A percentile compares a stretch with the other conserved stretches of the same genome.
Conservation (phyloP, 768 basidiomycete species). For the Naganishia kalamii region DNA sequence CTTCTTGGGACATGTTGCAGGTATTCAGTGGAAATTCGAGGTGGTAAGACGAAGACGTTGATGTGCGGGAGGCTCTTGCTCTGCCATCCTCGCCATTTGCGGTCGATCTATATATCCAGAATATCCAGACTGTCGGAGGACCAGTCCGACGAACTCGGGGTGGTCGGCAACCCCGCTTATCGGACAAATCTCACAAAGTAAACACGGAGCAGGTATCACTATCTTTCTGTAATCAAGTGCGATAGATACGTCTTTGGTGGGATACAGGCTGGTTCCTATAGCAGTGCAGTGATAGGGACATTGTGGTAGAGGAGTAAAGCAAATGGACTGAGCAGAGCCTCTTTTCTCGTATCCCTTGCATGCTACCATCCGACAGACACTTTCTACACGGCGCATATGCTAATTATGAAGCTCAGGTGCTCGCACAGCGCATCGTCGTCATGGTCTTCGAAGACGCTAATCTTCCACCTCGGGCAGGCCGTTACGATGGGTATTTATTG, state of each 20-base stretch:
- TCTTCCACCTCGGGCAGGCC: too few relatives aligned
- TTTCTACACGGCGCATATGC: too few relatives aligned
- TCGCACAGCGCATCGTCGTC: too few relatives aligned
- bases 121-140: background rate
- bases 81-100: background rate
- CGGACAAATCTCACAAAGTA: background rate
- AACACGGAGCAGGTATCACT: background rate
- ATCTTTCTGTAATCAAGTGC: background rate
- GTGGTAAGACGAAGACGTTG: background rate
- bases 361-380: too few relatives aligned
- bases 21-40: background rate
- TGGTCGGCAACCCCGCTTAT: background rate
- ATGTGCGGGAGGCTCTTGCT: background rate
- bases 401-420: too few relatives aligned
- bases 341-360: too few relatives aligned
- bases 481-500: too few relatives aligned
- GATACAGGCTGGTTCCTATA: too few relatives aligned
- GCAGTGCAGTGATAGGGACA: background rate
- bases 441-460: too few relatives aligned
- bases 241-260: background rate
- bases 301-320: too few relatives aligned
- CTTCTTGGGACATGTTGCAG: constrained; percentile 17
- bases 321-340: too few relatives aligned
- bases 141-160: background rate
- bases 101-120: background rate